Evolutionary conservation across 768 basidiomycete genomes (phyloP), one percentile per base, ranked within the genome.

Genomic region (Hygrophoropsis aurantiaca): DNA sequence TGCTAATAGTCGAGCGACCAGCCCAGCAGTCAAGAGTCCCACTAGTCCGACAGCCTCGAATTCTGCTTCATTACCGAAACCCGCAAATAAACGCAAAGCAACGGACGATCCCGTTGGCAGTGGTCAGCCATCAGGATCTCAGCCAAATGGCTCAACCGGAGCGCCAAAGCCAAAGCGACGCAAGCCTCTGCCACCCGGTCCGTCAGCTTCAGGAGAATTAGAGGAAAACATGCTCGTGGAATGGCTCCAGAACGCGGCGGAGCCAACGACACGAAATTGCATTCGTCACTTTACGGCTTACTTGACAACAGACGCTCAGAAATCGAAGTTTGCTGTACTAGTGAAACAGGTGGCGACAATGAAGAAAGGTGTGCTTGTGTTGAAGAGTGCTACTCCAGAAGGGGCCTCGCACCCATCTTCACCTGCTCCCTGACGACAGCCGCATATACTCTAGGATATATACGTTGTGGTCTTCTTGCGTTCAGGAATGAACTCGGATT

Each of bases 281-380:
- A 90, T 91, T 51, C 79, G 81, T 42, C 77, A 88, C 60, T 92
- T 91, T 60, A 83, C 82, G 51, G 81, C 82, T 13, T 90, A 87
- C 56, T 62, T 91, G 43, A 83, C 79, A 24, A 82, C 83, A 57
- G 75, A 75, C 40, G 77, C 74, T 54, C 85, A 82, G 73, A 90
- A 90, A 75, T 60, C 65, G 40, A 81, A 76, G 64, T 90, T 92
- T 59, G 86, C 88, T n/a, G 77, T 74, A 9, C 74, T 92, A 65
- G 84, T 92, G 38, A 84, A 86, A 70, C 82, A 90, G 65, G 82
- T 90, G 37, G 90, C 89, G 16, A 74, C 79, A 61, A 62, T 90
- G 65, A 85, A 81, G 69, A 76, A 75, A 36, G 84, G 84, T 32
- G 71, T 81, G 23, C 68, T 91, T 42, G 72, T 81, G 15, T 65